These are phyloP conservation scores for Talaromyces marneffei DNA, from an alignment of 2,329 filamentous ascomycete genomes.

Conservation along the genomic window DNA sequence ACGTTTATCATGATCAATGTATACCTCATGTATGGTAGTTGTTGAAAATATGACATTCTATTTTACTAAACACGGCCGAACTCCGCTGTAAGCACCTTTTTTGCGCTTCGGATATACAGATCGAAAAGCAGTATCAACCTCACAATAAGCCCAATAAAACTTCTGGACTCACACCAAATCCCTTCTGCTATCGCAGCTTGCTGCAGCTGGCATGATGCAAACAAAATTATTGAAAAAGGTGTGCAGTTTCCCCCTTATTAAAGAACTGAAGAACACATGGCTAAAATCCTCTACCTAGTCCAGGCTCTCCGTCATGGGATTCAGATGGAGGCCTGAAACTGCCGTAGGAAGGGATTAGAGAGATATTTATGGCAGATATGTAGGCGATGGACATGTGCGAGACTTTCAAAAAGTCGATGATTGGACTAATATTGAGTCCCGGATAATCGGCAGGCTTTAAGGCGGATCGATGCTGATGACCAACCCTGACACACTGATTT, in stretches of 20 bases:
- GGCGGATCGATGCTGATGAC: not conserved
- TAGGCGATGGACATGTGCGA: constrained; percentile 1
- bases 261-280: not conserved
- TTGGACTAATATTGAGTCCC: constrained; percentile 5
- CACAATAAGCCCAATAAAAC: not conserved
- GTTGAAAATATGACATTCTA: not conserved
- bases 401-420: constrained; percentile 7
- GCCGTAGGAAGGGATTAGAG: constrained; percentile 35
- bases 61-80: not conserved
- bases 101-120: not conserved
- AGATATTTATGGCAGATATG: constrained; percentile 46
- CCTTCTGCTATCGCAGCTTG: constrained; percentile 40
- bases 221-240: constrained; percentile 34
- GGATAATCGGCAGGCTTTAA: not conserved
- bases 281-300: not conserved
- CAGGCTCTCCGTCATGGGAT: constrained; percentile 26
- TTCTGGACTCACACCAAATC: constrained; percentile 36
- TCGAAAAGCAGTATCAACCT: not conserved
- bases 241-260: too few relatives aligned
- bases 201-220: constrained; percentile 40
- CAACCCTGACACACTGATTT: not conserved
- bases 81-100: not conserved
- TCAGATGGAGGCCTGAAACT: constrained; percentile 47
- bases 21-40: not conserved
- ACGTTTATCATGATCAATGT: not conserved